Evolutionary conservation across 495 filamentous ascomycete genomes (phyloP).

Genomic region (Cladorrhinum samala): DNA sequence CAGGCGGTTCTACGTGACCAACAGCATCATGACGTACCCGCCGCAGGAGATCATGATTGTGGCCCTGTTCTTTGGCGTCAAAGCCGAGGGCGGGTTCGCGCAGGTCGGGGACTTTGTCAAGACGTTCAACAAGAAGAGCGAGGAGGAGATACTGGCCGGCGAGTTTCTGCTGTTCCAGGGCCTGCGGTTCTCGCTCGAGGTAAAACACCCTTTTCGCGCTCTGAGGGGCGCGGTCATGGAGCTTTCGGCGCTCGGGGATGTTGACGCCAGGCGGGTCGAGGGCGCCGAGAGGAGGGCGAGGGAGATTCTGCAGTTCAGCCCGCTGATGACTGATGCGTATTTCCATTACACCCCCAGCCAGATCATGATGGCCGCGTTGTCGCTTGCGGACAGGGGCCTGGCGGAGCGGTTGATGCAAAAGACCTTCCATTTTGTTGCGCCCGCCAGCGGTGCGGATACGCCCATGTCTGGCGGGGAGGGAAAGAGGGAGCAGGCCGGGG

Average conservation of each 20-base stretch:
- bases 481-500: not conserved
- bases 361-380: constrained; percentile 78
- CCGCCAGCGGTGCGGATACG: constrained; percentile 17
- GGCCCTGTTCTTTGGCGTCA: constrained; percentile 84
- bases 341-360: constrained; percentile 94
- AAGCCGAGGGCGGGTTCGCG: constrained; percentile 79
- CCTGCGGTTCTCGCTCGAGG: constrained; percentile 87
- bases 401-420: constrained; percentile 64
- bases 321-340: constrained; percentile 84
- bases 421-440: constrained; percentile 49
- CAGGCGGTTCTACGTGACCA: constrained; percentile 88
- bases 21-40: constrained; percentile 91
- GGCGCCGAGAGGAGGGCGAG: constrained; percentile 65
- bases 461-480: constrained; percentile 9
- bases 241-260: constrained; percentile 47
- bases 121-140: constrained; percentile 50
- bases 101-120: constrained; percentile 57
- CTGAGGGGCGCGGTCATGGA: constrained; percentile 84
- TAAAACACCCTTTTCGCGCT: constrained; percentile 84
- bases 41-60: constrained; percentile 79
- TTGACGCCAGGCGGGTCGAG: constrained; percentile 47
- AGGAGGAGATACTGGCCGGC: constrained; percentile 71
- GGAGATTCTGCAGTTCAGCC: constrained; percentile 67
- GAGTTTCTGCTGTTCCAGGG: constrained; percentile 90
- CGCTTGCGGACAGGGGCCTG: constrained; percentile 66